Base-by-base conservation (phyloP, 1,284 basidiomycete species). In the Cryptococcus jaspeensis region DNA sequence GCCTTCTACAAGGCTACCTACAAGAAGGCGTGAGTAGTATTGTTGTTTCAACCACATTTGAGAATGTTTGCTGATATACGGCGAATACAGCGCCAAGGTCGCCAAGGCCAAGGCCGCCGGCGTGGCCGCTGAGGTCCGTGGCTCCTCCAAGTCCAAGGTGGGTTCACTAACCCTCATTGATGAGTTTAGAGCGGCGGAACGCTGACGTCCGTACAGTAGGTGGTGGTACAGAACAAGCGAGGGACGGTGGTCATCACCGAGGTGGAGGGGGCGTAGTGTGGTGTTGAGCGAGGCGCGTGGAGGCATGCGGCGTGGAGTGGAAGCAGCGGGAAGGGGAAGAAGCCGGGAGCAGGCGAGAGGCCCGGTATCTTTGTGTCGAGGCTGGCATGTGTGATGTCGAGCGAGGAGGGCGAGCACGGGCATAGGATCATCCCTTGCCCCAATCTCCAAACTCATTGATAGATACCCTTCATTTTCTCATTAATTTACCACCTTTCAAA, bases 1-100 rank as follows among this genome's bases (percentile, higher is more conserved):
- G 74, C 75, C 48, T 79, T 79, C 74, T 79, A 78, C 75, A 63
- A 66, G 47, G 69, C 72, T 48, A 79, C 78, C 8, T 79, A 79
- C 73, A 79, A 78, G 69, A 73, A 73, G 65, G 64, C 61, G 44
- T 64, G 55, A 58, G 64, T 44, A 53, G 61, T 55, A 12, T 41
- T 5, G 50, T 5, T 22, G 36, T 25, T 23, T 18, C 18, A 43
- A 35, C 20, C 42, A 25, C 16, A 13, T 16, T 32, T 5, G 16
- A 23, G 22, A n/a, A 23, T n/a, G 23, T 20, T 40, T 43, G 39
- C 38, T 49, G 38, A 55, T 35, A 18, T 35, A 41, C 28, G 5
- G 28, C 41, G 61, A 53, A 41, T 56, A 55, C 39, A 66, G 64
- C 45, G 60, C 53, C 51, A 69, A 69, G 60, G 57, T 63, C 22